Evolutionary conservation across 2,329 filamentous ascomycete species (phyloP).

Genomic region (Aspergillus pseudoglaucus): DNA sequence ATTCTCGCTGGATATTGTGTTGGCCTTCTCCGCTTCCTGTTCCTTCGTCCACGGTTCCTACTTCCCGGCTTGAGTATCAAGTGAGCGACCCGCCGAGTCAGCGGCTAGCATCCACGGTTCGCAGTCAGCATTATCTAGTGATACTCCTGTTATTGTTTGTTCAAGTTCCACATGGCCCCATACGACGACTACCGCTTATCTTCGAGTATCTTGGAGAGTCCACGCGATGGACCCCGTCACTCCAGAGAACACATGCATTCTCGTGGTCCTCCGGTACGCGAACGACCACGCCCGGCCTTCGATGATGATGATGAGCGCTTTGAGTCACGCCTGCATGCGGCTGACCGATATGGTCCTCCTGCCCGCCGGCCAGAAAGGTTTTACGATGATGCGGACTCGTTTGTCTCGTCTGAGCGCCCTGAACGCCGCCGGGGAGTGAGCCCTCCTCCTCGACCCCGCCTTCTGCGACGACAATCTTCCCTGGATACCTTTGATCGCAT

Average conservation of each 20-base stretch:
- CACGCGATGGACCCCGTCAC: constrained; percentile 35
- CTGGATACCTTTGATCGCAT: constrained; percentile 84
- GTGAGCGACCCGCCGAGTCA: constrained; percentile 26
- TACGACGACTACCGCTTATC: constrained; percentile 33
- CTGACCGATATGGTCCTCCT: constrained; percentile 39
- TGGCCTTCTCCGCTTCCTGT: neutral
- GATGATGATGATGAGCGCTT: constrained; percentile 35
- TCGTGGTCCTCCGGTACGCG: constrained; percentile 29
- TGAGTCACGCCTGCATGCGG: constrained; percentile 35
- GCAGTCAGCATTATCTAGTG: neutral
- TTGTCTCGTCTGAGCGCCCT: constrained; percentile 29
- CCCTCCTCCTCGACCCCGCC: constrained; percentile 55
- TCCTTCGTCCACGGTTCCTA: constrained; percentile 13
- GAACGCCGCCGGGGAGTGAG: constrained; percentile 51
- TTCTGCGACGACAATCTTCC: constrained; percentile 77
- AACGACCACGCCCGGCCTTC: constrained; percentile 25
- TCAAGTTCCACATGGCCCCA: constrained; percentile 25
- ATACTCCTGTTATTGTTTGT: neutral
- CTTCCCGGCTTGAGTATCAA: constrained; percentile 11
- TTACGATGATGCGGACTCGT: constrained; percentile 37
- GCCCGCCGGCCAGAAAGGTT: constrained; percentile 31
- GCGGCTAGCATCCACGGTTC: constrained; percentile 32
- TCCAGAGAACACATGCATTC: constrained; percentile 36
- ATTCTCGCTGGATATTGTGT: neutral
- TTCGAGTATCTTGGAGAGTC: constrained; percentile 23